Conservation (phyloP, 371 early-diverging fungal genomes). For the Batkoa obscura region DNA sequence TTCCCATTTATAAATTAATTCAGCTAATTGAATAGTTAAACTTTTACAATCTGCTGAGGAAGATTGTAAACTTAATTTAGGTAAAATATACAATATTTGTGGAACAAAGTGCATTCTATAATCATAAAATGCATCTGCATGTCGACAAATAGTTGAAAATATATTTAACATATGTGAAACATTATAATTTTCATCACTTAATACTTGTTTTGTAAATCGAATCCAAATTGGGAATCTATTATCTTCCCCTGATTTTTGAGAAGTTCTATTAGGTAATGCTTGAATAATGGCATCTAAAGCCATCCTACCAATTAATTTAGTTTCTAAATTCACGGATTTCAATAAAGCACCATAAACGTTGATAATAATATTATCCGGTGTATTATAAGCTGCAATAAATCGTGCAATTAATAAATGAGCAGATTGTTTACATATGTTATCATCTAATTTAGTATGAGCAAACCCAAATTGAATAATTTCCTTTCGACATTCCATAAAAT, state of each 20-base stretch:
- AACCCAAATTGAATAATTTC: slow-evolving; percentile 91
- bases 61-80: slow-evolving; percentile 52
- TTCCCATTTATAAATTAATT: slow-evolving; percentile 2
- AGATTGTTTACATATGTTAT: slow-evolving; percentile 83
- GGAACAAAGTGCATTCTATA: slow-evolving; percentile 74
- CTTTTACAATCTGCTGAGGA: not conserved
- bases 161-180: slow-evolving; percentile 71
- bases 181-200: slow-evolving; percentile 80
- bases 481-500: slow-evolving; percentile 64
- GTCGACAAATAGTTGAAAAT: slow-evolving; percentile 73
- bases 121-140: slow-evolving; percentile 73
- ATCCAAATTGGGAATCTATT: slow-evolving; percentile 68
- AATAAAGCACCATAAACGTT: slow-evolving; percentile 81
- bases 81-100: slow-evolving; percentile 63
- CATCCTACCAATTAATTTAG: slow-evolving; percentile 65
- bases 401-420: slow-evolving; percentile 81
- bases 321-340: slow-evolving; percentile 71
- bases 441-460: slow-evolving; percentile 74
- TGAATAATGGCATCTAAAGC: slow-evolving; percentile 86
- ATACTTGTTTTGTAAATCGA: slow-evolving; percentile 63
- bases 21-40: not conserved
- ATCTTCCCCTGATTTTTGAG: slow-evolving; percentile 16
- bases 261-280: slow-evolving; percentile 61
- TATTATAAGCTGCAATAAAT: slow-evolving; percentile 81
- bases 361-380: slow-evolving; percentile 76